These are phyloP conservation scores for Aspergillus tubingensis DNA, from an alignment of 2,329 filamentous ascomycete genomes.

Conservation along the genomic window DNA sequence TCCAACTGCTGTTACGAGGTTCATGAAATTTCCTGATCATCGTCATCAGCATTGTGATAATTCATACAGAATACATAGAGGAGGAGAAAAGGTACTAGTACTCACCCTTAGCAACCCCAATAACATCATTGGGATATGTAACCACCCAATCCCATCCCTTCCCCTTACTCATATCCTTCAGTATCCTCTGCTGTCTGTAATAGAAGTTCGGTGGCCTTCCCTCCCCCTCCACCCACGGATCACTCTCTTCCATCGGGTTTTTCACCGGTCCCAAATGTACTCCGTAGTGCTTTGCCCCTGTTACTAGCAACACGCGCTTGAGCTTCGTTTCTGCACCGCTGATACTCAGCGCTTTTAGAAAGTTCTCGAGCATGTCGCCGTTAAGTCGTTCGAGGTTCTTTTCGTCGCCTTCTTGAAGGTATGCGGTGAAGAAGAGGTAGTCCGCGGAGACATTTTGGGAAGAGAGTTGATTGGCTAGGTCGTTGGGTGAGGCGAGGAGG, in stretches of 20 bases:
- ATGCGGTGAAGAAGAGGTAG: slow-evolving; percentile 49
- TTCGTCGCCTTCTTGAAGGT: slow-evolving; percentile 41
- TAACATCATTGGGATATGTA: slow-evolving; percentile 50
- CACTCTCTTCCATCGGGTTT: slow-evolving; percentile 51
- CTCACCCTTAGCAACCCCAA: slow-evolving; percentile 30
- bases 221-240: slow-evolving; percentile 45
- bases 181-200: slow-evolving; percentile 52
- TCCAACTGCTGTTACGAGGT: slow-evolving; percentile 42
- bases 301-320: slow-evolving; percentile 53
- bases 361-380: slow-evolving; percentile 50
- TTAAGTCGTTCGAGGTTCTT: slow-evolving; percentile 43
- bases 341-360: slow-evolving; percentile 49
- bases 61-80: neutral
- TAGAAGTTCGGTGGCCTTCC: slow-evolving; percentile 54
- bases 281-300: slow-evolving; percentile 56
- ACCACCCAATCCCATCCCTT: slow-evolving; percentile 45
- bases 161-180: slow-evolving; percentile 35
- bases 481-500: slow-evolving; percentile 34
- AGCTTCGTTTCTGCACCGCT: slow-evolving; percentile 46
- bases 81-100: neutral
- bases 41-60: neutral
- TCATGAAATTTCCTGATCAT: slow-evolving; percentile 44
- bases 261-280: slow-evolving; percentile 54
- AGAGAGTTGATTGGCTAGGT: slow-evolving; percentile 42
- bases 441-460: slow-evolving; percentile 35